Percentiles rank a stretch among this genome's conserved stretches.
Evolutionary conservation across 768 basidiomycete genomes (phyloP).

Genomic region (Tylopilus intermedius): DNA sequence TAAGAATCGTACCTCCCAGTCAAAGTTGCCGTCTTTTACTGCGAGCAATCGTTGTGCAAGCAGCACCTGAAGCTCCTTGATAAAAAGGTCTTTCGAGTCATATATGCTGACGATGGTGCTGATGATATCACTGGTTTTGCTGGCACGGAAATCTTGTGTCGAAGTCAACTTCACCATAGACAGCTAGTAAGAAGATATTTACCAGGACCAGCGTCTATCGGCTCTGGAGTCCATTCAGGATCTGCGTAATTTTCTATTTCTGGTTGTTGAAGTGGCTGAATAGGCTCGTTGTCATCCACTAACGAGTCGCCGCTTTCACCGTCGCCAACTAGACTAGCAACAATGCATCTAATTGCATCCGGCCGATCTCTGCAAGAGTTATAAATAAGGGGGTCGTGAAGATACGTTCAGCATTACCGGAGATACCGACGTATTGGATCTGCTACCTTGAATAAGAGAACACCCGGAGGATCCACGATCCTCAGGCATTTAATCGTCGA

Average conservation of each 20-base stretch:
- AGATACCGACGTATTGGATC: slow-evolving; percentile 89
- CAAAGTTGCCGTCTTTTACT: slow-evolving; percentile 74
- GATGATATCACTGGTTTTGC: slow-evolving; percentile 88
- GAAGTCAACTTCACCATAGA: not conserved
- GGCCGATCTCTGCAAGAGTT: slow-evolving; percentile 59
- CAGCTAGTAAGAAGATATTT: slow-evolving; percentile 13
- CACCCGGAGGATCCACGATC: slow-evolving; percentile 88
- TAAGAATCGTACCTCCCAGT: slow-evolving; percentile 47
- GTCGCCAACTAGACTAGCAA: slow-evolving; percentile 84
- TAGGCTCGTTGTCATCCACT: slow-evolving; percentile 79
- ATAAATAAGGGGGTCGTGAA: not conserved
- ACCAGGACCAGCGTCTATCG: slow-evolving; percentile 95
- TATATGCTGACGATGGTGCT: slow-evolving; percentile 97
- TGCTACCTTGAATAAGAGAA: slow-evolving; percentile 88
- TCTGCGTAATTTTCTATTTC: slow-evolving; percentile 87
- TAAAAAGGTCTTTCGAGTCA: slow-evolving; percentile 92
- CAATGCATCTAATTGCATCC: slow-evolving; percentile 92
- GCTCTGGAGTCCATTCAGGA: slow-evolving; percentile 93
- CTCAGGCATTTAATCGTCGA: slow-evolving; percentile 87
- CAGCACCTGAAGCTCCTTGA: slow-evolving; percentile 90
- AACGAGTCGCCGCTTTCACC: slow-evolving; percentile 76
- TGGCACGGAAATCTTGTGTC: slow-evolving; percentile 77
- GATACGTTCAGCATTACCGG: slow-evolving; percentile 42
- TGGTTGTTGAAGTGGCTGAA: slow-evolving; percentile 66
- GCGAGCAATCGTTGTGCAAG: slow-evolving; percentile 82